These are phyloP conservation scores for Arabidopsis hybrid DNA, from an alignment of 441 rosid species.

Conservation along the genomic window DNA sequence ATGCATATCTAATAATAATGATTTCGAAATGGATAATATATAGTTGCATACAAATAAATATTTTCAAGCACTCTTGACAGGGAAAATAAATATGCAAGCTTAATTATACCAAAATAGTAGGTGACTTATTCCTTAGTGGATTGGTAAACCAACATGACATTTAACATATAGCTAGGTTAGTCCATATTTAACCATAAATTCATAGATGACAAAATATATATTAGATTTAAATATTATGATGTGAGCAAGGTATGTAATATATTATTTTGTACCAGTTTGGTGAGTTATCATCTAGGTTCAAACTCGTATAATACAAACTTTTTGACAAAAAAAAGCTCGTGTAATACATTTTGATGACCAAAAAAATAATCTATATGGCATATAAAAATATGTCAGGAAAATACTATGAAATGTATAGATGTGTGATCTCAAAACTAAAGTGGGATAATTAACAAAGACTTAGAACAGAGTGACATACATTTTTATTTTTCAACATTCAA, in stretches of 20 bases:
- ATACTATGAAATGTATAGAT: no score
- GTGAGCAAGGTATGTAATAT: not conserved
- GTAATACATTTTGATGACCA: no score
- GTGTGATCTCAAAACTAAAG: not conserved
- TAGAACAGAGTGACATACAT: not conserved
- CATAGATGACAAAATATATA: not conserved
- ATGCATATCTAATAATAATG: slow-evolving; percentile 16
- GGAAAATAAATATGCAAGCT: not conserved
- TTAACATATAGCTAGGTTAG: not conserved
- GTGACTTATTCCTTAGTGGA: slow-evolving; percentile 9
- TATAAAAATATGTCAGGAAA: not conserved
- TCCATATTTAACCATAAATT: not conserved
- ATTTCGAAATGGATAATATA: slow-evolving; percentile 22
- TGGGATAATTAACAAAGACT: slow-evolving; percentile 16
- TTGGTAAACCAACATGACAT: not conserved
- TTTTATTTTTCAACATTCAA: not conserved
- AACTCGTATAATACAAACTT: not conserved
- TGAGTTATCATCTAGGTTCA: not conserved
- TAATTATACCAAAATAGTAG: slow-evolving; percentile 14
- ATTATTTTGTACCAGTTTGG: not conserved
- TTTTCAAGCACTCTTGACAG: slow-evolving; percentile 2
- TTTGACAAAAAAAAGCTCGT: no score
- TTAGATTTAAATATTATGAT: not conserved
- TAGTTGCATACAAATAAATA: not conserved
- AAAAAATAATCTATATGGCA: not conserved